Evolutionary conservation across 139 green algal genomes (phyloP).

Genomic region (Coccomyxa sp.): DNA sequence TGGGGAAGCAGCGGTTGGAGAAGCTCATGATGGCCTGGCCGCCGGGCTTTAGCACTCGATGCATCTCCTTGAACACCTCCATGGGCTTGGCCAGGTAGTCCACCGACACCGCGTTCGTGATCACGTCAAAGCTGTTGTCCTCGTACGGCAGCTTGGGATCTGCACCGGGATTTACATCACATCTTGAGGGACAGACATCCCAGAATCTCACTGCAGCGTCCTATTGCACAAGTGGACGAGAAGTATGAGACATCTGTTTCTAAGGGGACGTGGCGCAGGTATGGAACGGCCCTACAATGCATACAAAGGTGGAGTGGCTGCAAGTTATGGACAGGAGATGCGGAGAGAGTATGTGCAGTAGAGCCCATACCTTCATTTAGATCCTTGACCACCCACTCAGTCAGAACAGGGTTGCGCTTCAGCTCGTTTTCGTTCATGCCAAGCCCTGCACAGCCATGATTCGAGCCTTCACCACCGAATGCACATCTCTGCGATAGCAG

Average conservation of each 20-base stretch:
- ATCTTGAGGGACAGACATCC: not conserved
- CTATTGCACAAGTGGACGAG: too few species aligned
- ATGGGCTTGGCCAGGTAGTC: slow-evolving; percentile 83
- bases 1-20: slow-evolving; percentile 77
- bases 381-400: slow-evolving; percentile 17
- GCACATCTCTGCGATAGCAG: too few species aligned
- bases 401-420: slow-evolving; percentile 59
- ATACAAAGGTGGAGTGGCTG: too few species aligned
- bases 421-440: slow-evolving; percentile 87
- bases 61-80: slow-evolving; percentile 16
- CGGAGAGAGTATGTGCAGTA: not conserved
- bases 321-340: too few species aligned
- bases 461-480: too few species aligned
- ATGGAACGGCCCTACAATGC: too few species aligned
- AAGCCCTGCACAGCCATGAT: slow-evolving; percentile 46
- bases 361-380: slow-evolving; percentile 10
- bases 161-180: not conserved
- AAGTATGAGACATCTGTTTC: too few species aligned
- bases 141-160: slow-evolving; percentile 61
- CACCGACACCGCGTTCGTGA: slow-evolving; percentile 53
- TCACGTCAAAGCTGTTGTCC: slow-evolving; percentile 67
- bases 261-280: too few species aligned
- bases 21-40: slow-evolving; percentile 82
- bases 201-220: not conserved
- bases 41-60: slow-evolving; percentile 78